Evolutionary conservation across 2,329 filamentous ascomycete species (phyloP), one percentile per base, ranked within the genome.

Genomic region (Fusarium robinianum): DNA sequence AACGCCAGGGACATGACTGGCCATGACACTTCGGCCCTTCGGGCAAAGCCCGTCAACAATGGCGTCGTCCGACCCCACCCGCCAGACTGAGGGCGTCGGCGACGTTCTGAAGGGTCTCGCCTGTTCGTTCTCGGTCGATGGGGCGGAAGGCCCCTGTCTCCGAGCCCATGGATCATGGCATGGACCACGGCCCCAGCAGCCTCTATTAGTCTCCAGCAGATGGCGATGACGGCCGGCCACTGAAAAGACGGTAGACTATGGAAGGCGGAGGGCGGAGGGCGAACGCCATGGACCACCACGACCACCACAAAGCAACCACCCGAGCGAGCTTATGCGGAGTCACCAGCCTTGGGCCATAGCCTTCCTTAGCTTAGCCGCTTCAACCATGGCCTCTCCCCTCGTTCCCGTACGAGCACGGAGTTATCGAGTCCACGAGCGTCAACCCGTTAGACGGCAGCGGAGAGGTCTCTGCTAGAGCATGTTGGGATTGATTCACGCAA

Each of bases 1-100:
- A 62, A 59, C 48, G 17, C 43, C 38, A 49, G 30, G 27, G 27
- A 49, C 44, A 55, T 60, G 53, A 62, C 50, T 60, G 59, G 58
- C 25, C 52, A 33, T 33, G 46, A 12, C 39, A 31, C 24, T 32
- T 41, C 33, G 41, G 36, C 39, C 44, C 32, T 46, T 53, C 53
- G 46, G 58, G 15, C 49, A 57, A 58, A 55, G 38, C 43, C 58
- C 52, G 44, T 36, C 40, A 33, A 39, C 23, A 41, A 26, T 50
- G 42, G 51, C 51, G 40, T 43, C 39, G 41, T 36, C 41, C 17
- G 12, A 50, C 34, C 49, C 50, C 57, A 62, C 43, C 46, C 32
- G 21, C 29, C 33, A 42, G 37, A 23, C 34, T 50, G 43, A 51
- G 42, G 42, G 40, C 44, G 26, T 49, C 37, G 42, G 32, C 38